Evolutionary conservation across 2,329 filamentous ascomycete species (phyloP).

Genomic region (Fusarium euwallaceae): DNA sequence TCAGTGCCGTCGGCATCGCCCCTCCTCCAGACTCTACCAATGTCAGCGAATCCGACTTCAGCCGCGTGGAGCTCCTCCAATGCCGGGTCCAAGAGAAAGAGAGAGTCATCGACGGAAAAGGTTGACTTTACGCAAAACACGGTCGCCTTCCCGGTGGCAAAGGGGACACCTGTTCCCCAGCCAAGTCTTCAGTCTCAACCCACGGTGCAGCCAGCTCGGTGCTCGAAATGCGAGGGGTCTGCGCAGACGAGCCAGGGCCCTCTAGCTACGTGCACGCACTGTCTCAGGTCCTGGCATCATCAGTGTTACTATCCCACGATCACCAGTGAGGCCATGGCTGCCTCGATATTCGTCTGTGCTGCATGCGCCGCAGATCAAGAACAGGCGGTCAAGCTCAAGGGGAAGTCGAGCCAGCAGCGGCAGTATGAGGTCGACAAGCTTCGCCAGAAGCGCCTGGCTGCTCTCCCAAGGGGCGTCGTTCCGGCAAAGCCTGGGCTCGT

Average conservation of each 20-base stretch:
- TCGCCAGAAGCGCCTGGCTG: conserved; percentile 50
- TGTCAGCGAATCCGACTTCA: conserved; percentile 2
- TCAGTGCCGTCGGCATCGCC: conserved; percentile 20
- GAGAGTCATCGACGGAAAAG: conserved; percentile 25
- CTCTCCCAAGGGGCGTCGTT: conserved; percentile 48
- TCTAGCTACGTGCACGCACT: conserved; percentile 39
- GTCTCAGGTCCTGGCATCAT: conserved; percentile 44
- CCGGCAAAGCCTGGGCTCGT: conserved; percentile 55
- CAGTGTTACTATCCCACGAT: conserved; percentile 35
- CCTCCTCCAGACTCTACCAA: conserved; percentile 13
- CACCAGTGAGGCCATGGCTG: conserved; percentile 4
- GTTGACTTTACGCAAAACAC: conserved; percentile 52
- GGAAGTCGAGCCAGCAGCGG: conserved; percentile 33
- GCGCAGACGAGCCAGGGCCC: background rate
- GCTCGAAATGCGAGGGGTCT: conserved; percentile 35
- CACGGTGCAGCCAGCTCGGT: conserved; percentile 7
- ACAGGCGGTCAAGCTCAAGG: conserved; percentile 21
- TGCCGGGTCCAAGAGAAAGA: conserved; percentile 48
- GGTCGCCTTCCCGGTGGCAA: conserved; percentile 45
- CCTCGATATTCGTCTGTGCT: conserved; percentile 34
- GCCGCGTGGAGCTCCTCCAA: conserved; percentile 10
- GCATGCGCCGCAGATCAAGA: conserved; percentile 31
- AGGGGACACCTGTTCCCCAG: conserved; percentile 1
- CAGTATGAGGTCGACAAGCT: conserved; percentile 49
- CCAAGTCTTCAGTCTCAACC: background rate